Evolutionary conservation across 2,329 filamentous ascomycete genomes (phyloP).

Genomic region (Claviceps fusiformis): DNA sequence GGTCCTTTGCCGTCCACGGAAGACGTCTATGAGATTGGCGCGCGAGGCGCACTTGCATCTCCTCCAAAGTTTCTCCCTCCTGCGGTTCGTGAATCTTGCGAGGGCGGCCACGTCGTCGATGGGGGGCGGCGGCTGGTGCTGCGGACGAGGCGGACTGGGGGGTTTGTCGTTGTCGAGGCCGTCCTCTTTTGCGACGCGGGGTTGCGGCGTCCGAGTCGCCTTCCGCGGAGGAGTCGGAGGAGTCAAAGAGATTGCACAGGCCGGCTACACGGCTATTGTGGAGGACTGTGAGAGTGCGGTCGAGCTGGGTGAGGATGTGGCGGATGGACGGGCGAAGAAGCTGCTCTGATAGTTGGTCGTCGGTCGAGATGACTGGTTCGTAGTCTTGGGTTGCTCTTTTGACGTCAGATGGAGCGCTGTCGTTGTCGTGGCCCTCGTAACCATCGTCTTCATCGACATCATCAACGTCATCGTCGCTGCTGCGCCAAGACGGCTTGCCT

Average conservation of each 20-base stretch:
- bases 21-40: slow-evolving; percentile 22
- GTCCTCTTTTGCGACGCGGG: slow-evolving; percentile 11
- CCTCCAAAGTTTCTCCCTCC: slow-evolving; percentile 31
- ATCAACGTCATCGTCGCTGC: neutral
- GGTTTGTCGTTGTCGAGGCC: slow-evolving; percentile 10
- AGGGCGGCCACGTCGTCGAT: slow-evolving; percentile 23
- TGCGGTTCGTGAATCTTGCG: slow-evolving; percentile 24
- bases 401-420: neutral
- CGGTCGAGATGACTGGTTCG: slow-evolving; percentile 45
- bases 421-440: neutral
- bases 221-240: slow-evolving; percentile 23
- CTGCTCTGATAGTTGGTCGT: slow-evolving; percentile 53
- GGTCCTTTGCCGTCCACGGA: slow-evolving; percentile 12
- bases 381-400: slow-evolving; percentile 13
- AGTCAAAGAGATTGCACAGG: slow-evolving; percentile 25
- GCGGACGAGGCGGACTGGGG: neutral
- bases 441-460: neutral
- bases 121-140: neutral
- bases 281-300: slow-evolving; percentile 55
- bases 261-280: slow-evolving; percentile 49
- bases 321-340: slow-evolving; percentile 55
- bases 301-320: slow-evolving; percentile 57
- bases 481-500: neutral
- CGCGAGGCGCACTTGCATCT: slow-evolving; percentile 35
- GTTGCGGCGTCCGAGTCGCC: slow-evolving; percentile 16